These are phyloP conservation scores for Rhizophora apiculata DNA, from an alignment of 345 rosid genomes.

Conservation along the genomic window DNA sequence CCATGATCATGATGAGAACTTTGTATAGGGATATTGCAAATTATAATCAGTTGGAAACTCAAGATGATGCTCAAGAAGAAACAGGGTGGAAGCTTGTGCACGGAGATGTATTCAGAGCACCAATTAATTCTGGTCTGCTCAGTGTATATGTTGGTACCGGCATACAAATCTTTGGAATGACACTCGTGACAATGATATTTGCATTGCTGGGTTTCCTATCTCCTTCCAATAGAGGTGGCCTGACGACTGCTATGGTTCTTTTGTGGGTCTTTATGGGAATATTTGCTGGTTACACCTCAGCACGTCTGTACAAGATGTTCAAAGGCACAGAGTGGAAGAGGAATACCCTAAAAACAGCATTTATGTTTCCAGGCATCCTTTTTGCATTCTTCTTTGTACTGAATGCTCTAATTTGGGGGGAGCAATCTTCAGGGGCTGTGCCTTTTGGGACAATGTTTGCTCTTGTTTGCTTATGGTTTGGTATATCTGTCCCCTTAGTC, in stretches of 20 bases:
- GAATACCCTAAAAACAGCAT: constrained; percentile 84
- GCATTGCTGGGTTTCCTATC: constrained; percentile 90
- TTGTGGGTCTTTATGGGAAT: constrained; percentile 98
- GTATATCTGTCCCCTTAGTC: constrained; percentile 93
- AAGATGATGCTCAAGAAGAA: constrained; percentile 98
- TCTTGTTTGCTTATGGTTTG: constrained; percentile 93
- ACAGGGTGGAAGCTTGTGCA: constrained; percentile 99
- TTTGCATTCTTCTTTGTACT: constrained; percentile 78
- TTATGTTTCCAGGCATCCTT: constrained; percentile 90
- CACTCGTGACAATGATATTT: constrained; percentile 95
- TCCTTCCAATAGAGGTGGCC: constrained; percentile 98
- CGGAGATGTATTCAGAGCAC: constrained; percentile 94
- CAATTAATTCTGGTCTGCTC: constrained; percentile 71
- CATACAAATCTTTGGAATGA: constrained; percentile 85
- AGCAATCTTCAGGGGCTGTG: constrained; percentile 91
- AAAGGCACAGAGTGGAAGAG: constrained; percentile 95
- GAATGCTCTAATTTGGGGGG: constrained; percentile 91
- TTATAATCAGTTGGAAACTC: constrained; percentile 94
- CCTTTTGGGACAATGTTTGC: constrained; percentile 98
- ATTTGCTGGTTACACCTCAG: constrained; percentile 88
- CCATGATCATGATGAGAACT: constrained; percentile 99
- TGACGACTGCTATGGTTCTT: constrained; percentile 98
- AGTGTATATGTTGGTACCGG: constrained; percentile 96
- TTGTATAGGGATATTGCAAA: constrained; percentile 89
- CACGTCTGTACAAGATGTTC: constrained; percentile 89